Conservation (phyloP, 225 moss, liverwort and hornwort genomes). For the Lunularia cruciata region DNA sequence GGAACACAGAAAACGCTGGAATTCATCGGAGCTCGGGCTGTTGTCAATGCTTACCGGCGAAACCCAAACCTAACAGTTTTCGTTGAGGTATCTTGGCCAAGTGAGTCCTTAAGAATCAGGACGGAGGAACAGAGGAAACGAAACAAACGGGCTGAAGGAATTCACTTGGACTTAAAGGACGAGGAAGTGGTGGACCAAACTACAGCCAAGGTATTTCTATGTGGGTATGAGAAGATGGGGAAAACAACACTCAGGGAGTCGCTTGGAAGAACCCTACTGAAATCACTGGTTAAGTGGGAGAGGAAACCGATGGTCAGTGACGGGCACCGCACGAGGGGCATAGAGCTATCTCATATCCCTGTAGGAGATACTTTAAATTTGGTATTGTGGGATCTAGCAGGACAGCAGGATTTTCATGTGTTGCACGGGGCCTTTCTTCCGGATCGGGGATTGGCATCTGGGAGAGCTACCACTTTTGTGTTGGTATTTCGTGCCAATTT, state of each 20-base stretch:
- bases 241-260: slow-evolving; percentile 14
- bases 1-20: not conserved
- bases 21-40: not conserved
- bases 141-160: not conserved
- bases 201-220: not conserved
- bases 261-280: not conserved
- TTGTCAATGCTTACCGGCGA: not conserved
- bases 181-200: not conserved
- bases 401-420: slow-evolving; percentile 12
- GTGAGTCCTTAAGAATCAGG: slow-evolving; percentile 1
- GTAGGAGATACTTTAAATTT: not conserved
- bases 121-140: not conserved
- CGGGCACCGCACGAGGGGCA: not conserved
- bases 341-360: not conserved
- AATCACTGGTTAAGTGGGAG: not conserved
- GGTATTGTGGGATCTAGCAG: slow-evolving; percentile 11
- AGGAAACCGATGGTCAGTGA: not conserved
- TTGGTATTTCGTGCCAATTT: not conserved
- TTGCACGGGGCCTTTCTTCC: slow-evolving; percentile 7
- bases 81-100: not conserved
- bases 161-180: not conserved
- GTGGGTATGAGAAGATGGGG: not conserved
- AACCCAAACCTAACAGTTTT: not conserved
- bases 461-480: slow-evolving; percentile 8
- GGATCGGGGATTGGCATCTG: not conserved